phyloP scores from a whole-genome alignment of 805 yeast genomes.

The Candida gorgasii region DNA sequence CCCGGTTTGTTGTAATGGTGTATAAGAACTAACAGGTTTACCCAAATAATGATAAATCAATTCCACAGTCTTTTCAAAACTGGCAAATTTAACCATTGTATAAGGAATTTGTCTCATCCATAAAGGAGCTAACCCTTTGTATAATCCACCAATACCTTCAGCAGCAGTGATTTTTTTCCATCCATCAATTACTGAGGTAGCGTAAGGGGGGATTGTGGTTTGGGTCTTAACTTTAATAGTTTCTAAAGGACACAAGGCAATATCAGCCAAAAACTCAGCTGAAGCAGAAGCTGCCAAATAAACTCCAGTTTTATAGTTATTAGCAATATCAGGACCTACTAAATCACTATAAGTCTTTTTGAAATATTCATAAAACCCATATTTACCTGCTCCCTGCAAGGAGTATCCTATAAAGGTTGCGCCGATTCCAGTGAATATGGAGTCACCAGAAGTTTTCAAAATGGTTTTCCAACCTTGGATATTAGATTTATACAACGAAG shows the following conservation, averaged over 20 bases:
- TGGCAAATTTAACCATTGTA: conserved; percentile 95
- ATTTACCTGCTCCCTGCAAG: conserved; percentile 95
- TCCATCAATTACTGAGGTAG: conserved; percentile 63
- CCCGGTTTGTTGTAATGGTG: conserved; percentile 81
- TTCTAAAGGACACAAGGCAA: conserved; percentile 90
- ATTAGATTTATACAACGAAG: conserved; percentile 71
- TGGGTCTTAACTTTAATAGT: conserved; percentile 94
- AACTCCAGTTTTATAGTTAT: conserved; percentile 67
- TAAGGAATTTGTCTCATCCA: conserved; percentile 99
- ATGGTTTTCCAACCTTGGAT: conserved; percentile 81
- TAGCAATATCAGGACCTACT: conserved; percentile 63
- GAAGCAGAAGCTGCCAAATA: conserved; percentile 86
- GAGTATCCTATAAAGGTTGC: conserved; percentile 94
- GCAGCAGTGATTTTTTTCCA: conserved; percentile 61
- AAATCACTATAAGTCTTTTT: conserved; percentile 72
- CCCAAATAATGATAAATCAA: conserved; percentile 74
- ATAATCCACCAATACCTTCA: conserved; percentile 75
- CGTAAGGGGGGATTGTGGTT: conserved; percentile 87
- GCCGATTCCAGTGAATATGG: conserved; percentile 83
- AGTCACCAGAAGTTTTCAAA: conserved; percentile 73
- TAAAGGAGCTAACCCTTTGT: conserved; percentile 86
- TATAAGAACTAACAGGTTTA: conserved; percentile 68
- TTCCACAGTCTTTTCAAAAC: conserved; percentile 90
- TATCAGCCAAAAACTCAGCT: conserved; percentile 92
- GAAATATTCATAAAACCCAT: conserved; percentile 92